Evolutionary conservation across 495 filamentous ascomycete species (phyloP), one percentile per base, ranked within the genome.

Genomic region (Bacidia rubella): DNA sequence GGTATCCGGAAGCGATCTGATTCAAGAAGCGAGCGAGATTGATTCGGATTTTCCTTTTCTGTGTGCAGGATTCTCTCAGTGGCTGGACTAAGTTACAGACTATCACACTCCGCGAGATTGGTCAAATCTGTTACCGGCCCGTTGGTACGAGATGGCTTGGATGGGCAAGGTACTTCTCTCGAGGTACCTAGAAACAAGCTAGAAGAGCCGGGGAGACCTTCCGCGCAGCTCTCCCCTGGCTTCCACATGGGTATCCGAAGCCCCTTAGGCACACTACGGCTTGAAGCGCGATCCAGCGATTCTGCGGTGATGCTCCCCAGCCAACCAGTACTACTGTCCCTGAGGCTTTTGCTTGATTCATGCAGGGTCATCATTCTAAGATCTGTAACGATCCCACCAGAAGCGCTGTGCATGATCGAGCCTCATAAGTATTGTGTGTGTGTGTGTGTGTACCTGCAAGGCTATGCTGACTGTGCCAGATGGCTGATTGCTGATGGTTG

Each of bases 391-490:
- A 7, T 44, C 20, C 9, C 41, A 9, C 9, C 9, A 44, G n/a
- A 7, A 22, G 5, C 41, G 41, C 5, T 22, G 19, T 9, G 41
- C 41, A 22, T 22, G 17, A 44, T 9, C 9, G 41, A 44, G 41
- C 41, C 24, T 50, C 26, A 19, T 38, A n/a, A 12, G n/a, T 17
- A n/a, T n/a, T n/a, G n/a, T n/a, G n/a, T n/a, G n/a, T n/a, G n/a
- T n/a, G 47, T 19, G 5, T 35, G 29, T 15, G 29, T 50, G 47
- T 35, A 38, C 47, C 21, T 50, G 9, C 26, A n/a, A 17, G 47
- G 47, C 47, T 38, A 25, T 50, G 47, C 47, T 50, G 47, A 32
- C 47, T 50, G 47, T 50, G 47, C 47, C 47, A 50, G 26, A 39
- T 25, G 12, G 26, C 45, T 25, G 32, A 39, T n/a, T 39, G 32